These are phyloP conservation scores for Gossypium schwendimanii DNA, from an alignment of 441 rosid species.

Conservation along the genomic window DNA sequence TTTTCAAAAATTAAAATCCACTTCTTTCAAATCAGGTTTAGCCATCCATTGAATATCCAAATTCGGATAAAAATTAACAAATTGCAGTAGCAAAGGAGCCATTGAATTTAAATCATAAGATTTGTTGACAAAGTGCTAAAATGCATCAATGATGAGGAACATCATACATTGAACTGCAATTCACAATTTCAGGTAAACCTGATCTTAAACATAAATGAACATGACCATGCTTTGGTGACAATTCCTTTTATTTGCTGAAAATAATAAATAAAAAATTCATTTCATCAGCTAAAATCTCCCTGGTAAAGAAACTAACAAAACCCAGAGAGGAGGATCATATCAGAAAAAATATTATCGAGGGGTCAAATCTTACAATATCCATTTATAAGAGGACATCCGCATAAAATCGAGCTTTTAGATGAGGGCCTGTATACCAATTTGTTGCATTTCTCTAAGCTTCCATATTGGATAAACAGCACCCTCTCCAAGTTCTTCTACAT, in stretches of 20 bases:
- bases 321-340: slow-evolving; percentile 14
- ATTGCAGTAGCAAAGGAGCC: no score
- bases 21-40: no score
- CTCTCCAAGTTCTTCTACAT: slow-evolving; percentile 71
- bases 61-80: no score
- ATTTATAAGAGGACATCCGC: not conserved
- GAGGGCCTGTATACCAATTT: slow-evolving; percentile 62
- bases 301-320: slow-evolving; percentile 23
- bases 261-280: not conserved
- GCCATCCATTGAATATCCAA: no score
- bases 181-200: not conserved
- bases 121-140: not conserved
- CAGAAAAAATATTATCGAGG: not conserved
- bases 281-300: slow-evolving; percentile 21
- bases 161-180: not conserved
- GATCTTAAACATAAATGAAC: not conserved
- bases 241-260: slow-evolving; percentile 18
- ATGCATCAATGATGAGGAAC: not conserved
- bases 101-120: not conserved
- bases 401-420: slow-evolving; percentile 28
- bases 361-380: slow-evolving; percentile 17
- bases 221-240: not conserved
- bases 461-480: slow-evolving; percentile 80
- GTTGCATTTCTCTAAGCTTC: slow-evolving; percentile 69
- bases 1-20: no score